These are phyloP conservation scores for Claviceps citrina DNA, from an alignment of 2,329 filamentous ascomycete genomes.

Conservation along the genomic window DNA sequence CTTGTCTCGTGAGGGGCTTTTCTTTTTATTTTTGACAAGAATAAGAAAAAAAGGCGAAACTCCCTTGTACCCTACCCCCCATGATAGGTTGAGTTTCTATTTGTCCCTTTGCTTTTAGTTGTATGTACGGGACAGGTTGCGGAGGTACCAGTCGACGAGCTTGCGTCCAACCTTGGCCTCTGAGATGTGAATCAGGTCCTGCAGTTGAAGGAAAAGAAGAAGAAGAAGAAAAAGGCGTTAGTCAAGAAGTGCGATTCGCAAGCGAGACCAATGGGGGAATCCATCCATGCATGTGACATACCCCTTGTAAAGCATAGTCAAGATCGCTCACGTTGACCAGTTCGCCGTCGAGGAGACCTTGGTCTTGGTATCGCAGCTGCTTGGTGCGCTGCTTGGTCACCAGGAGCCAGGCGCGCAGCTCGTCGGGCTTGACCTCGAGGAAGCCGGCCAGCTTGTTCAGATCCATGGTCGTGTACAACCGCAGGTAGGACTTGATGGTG, in stretches of 20 bases:
- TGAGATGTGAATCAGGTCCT: slow-evolving; percentile 96
- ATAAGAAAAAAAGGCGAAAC: not conserved
- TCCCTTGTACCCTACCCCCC: not conserved
- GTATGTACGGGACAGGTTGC: slow-evolving; percentile 91
- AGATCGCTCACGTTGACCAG: slow-evolving; percentile 86
- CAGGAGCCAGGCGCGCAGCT: slow-evolving; percentile 80
- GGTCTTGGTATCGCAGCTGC: slow-evolving; percentile 83
- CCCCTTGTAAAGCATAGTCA: slow-evolving; percentile 90
- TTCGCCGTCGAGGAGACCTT: slow-evolving; percentile 80
- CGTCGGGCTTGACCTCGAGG: slow-evolving; percentile 91
- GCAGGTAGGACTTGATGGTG: slow-evolving; percentile 94
- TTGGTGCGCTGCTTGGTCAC: slow-evolving; percentile 98
- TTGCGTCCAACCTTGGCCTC: slow-evolving; percentile 96
- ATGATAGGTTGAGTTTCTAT: not conserved
- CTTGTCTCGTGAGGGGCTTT: not conserved
- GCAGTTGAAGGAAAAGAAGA: no score
- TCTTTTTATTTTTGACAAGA: not conserved
- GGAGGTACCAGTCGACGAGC: slow-evolving; percentile 96
- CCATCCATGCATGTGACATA: slow-evolving; percentile 34
- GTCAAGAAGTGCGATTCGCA: slow-evolving; percentile 1
- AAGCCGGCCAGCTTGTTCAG: slow-evolving; percentile 95
- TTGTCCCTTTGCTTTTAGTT: slow-evolving; percentile 23
- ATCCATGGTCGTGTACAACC: slow-evolving; percentile 99
- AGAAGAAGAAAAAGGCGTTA: slow-evolving; percentile 8
- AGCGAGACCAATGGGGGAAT: not conserved